phyloP scores from a whole-genome alignment of 345 rosid genomes.

The Tarenaya hassleriana region DNA sequence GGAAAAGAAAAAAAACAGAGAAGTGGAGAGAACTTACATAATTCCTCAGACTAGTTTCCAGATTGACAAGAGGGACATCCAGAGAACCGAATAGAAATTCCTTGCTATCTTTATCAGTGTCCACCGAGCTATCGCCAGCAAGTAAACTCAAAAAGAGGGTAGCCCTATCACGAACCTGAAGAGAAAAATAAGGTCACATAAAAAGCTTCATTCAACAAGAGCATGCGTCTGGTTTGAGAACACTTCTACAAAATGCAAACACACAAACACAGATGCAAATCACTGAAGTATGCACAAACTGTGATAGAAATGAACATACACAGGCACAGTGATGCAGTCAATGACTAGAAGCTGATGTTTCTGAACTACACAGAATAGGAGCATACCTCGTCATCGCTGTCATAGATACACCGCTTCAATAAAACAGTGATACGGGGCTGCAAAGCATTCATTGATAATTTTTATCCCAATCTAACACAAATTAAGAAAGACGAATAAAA shows the following conservation, averaged over 20 bases:
- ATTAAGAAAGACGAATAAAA: slow-evolving; percentile 3
- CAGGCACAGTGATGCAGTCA: not conserved
- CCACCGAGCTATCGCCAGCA: slow-evolving; percentile 58
- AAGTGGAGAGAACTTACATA: slow-evolving; percentile 51
- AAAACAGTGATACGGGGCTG: slow-evolving; percentile 88
- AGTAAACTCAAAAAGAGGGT: slow-evolving; percentile 80
- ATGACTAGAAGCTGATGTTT: slow-evolving; percentile 12
- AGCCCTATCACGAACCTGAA: slow-evolving; percentile 96
- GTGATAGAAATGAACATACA: slow-evolving; percentile 5
- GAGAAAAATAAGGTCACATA: slow-evolving; percentile 12
- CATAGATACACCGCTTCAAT: slow-evolving; percentile 85
- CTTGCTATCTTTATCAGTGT: slow-evolving; percentile 54
- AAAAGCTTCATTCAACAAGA: slow-evolving; percentile 8
- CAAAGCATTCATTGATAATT: slow-evolving; percentile 15
- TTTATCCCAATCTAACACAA: not conserved
- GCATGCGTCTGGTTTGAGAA: slow-evolving; percentile 10
- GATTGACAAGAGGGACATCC: slow-evolving; percentile 73
- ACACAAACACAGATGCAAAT: slow-evolving; percentile 10
- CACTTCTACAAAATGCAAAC: slow-evolving; percentile 2
- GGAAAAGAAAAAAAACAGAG: slow-evolving; percentile 15
- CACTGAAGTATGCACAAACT: slow-evolving; percentile 5
- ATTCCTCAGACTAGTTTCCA: slow-evolving; percentile 85
- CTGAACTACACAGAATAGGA: slow-evolving; percentile 3
- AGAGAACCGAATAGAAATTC: slow-evolving; percentile 77
- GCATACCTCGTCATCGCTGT: slow-evolving; percentile 95